These are phyloP conservation scores for Paecilomyces sp. DNA, from an alignment of 2,329 filamentous ascomycete genomes.

Conservation along the genomic window DNA sequence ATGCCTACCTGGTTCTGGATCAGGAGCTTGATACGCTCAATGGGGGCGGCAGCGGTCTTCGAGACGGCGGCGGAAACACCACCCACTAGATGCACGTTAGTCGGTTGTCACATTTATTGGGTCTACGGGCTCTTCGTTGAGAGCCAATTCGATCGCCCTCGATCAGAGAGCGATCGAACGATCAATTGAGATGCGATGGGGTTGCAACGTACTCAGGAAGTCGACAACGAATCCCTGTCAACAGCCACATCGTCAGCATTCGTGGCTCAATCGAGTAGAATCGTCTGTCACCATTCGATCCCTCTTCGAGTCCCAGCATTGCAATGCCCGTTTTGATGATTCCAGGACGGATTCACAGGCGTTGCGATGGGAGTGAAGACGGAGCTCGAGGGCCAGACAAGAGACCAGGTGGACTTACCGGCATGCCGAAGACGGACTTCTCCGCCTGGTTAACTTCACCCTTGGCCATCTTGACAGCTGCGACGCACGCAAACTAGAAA, in stretches of 20 bases:
- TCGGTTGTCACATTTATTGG: slow-evolving; percentile 7
- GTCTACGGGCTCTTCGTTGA: not conserved
- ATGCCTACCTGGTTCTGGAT: slow-evolving; percentile 97
- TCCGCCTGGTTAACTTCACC: slow-evolving; percentile 44
- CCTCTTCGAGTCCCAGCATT: not conserved
- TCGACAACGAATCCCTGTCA: slow-evolving; percentile 85
- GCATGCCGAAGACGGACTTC: slow-evolving; percentile 50
- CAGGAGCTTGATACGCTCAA: slow-evolving; percentile 99
- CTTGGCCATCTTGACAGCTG: slow-evolving; percentile 39
- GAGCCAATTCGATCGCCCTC: not conserved
- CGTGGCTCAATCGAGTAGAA: slow-evolving; percentile 3
- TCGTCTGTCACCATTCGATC: not conserved
- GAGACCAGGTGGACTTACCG: slow-evolving; percentile 30
- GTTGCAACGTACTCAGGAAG: slow-evolving; percentile 83
- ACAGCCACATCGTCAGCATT: slow-evolving; percentile 22
- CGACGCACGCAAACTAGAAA: slow-evolving; percentile 22
- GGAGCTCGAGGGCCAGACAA: slow-evolving; percentile 11
- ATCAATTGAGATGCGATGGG: slow-evolving; percentile 3
- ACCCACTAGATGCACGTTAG: slow-evolving; percentile 69
- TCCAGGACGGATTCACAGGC: not conserved
- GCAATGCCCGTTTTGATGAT: not conserved
- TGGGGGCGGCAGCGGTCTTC: slow-evolving; percentile 99
- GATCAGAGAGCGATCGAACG: not conserved
- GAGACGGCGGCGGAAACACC: slow-evolving; percentile 99
- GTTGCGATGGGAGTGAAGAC: slow-evolving; percentile 1